Evolutionary conservation across 352 stramenopile genomes (phyloP).

Genomic region (Phytophthora europaea): DNA sequence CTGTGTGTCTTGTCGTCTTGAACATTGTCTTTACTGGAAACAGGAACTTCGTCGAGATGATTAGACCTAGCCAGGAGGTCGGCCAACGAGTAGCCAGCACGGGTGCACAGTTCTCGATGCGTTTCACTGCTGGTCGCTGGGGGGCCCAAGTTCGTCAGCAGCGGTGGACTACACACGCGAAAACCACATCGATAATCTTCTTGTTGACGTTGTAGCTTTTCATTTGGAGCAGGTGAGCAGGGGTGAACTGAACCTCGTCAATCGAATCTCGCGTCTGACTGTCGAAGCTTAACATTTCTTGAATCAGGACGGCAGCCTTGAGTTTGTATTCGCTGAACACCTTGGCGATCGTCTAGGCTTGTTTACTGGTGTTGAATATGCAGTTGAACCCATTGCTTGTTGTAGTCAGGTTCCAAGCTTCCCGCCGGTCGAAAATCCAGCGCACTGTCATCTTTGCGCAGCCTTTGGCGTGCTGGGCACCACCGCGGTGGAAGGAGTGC

Average conservation of each 20-base stretch:
- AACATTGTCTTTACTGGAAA: background rate
- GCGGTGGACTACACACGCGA: background rate
- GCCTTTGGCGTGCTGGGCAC: background rate
- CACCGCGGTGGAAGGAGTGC: background rate
- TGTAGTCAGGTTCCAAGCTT: constrained; percentile 4
- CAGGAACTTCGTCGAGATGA: background rate
- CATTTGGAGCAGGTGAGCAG: background rate
- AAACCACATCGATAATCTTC: background rate
- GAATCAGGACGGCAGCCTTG: no score
- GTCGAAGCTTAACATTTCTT: background rate
- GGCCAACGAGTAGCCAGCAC: background rate
- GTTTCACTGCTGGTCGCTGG: background rate
- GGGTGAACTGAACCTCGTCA: background rate
- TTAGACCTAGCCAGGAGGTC: background rate
- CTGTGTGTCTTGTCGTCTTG: no score
- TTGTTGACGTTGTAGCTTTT: background rate
- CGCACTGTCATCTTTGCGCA: background rate
- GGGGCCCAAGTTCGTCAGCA: background rate
- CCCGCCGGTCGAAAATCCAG: constrained; percentile 7
- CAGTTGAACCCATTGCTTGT: constrained; percentile 7
- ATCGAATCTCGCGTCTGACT: background rate
- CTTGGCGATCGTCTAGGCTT: background rate
- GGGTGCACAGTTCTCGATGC: background rate
- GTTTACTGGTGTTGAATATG: background rate
- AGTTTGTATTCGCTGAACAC: no score